Conservation (phyloP, 2,329 filamentous ascomycete genomes). For the Trichoderma asperellum region DNA sequence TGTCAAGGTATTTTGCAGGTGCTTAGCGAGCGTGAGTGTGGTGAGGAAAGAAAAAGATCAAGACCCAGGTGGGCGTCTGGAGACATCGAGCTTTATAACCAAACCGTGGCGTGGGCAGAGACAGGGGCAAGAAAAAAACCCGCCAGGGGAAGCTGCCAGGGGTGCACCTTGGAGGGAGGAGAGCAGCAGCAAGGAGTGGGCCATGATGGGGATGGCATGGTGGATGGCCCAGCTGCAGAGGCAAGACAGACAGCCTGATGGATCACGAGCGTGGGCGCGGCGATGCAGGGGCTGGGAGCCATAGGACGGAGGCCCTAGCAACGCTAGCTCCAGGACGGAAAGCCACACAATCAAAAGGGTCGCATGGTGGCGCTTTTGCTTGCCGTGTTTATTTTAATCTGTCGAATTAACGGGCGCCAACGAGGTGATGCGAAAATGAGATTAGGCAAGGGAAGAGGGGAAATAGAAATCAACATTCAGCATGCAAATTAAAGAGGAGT, state of each 20-base stretch:
- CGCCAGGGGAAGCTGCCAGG: conserved; percentile 22
- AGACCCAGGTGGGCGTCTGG: conserved; percentile 41
- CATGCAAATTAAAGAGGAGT: background rate
- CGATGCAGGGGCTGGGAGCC: conserved; percentile 23
- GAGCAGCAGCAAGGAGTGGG: conserved; percentile 1
- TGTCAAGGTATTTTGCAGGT: conserved; percentile 49
- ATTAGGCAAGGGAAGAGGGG: background rate
- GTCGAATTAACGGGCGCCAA: conserved; percentile 3
- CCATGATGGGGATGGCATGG: conserved; percentile 7
- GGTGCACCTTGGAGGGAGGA: conserved; percentile 9
- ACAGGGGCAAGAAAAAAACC: background rate
- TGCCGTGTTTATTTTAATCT: conserved; percentile 27
- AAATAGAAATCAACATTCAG: background rate
- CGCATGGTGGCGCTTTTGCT: conserved; percentile 23
- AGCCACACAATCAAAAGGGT: conserved; percentile 25
- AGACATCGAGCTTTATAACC: conserved; percentile 56
- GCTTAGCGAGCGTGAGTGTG: conserved; percentile 51
- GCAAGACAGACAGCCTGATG: conserved; percentile 22
- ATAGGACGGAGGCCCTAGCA: conserved; percentile 6
- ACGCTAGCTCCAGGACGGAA: conserved; percentile 6
- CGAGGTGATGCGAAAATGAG: background rate
- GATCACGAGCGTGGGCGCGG: conserved; percentile 17
- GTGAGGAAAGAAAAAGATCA: conserved; percentile 45
- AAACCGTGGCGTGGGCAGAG: conserved; percentile 30
- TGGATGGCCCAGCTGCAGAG: conserved; percentile 14